Conservation (phyloP, 495 filamentous ascomycete species). For the Xylaria palmicola region DNA sequence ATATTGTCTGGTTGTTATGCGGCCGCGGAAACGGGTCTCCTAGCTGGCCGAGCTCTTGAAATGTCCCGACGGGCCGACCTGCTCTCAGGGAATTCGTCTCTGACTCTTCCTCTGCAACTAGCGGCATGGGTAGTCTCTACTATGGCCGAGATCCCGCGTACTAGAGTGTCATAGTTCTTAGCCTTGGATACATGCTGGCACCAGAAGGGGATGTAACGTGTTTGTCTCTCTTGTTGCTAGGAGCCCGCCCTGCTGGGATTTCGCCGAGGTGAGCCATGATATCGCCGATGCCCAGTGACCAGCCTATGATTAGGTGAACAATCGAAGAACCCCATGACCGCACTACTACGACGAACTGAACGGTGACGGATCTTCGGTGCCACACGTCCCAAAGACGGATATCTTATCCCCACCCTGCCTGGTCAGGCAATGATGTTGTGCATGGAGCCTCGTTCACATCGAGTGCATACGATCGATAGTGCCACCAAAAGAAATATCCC, state of each 20-base stretch:
- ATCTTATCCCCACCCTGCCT: constrained; percentile 13
- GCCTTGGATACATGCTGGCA: neutral
- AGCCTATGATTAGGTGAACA: neutral
- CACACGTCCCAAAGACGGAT: neutral
- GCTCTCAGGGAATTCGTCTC: neutral
- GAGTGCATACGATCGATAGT: neutral
- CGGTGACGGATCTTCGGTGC: constrained; percentile 7
- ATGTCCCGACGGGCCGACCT: constrained; percentile 2
- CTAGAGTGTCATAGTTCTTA: constrained; percentile 8
- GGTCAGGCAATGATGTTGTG: constrained; percentile 17
- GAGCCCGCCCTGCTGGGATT: constrained; percentile 10
- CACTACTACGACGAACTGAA: constrained; percentile 9
- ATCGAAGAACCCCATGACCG: neutral
- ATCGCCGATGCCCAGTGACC: constrained; percentile 5
- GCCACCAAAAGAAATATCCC: neutral
- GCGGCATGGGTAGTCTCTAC: neutral
- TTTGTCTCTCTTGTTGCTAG: constrained; percentile 3
- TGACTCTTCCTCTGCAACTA: neutral
- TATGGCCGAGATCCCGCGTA: constrained; percentile 11
- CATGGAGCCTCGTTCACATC: constrained; percentile 14
- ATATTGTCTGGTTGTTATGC: constrained; percentile 7
- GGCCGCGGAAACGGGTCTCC: constrained; percentile 1
- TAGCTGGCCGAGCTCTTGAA: constrained; percentile 1
- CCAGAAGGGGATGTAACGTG: constrained; percentile 17
- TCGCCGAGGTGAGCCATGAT: constrained; percentile 14